Percentiles rank a stretch among this genome's conserved stretches.
These are phyloP conservation scores for Pterulicium gracile DNA, from an alignment of 1,284 basidiomycete genomes.

Conservation along the genomic window DNA sequence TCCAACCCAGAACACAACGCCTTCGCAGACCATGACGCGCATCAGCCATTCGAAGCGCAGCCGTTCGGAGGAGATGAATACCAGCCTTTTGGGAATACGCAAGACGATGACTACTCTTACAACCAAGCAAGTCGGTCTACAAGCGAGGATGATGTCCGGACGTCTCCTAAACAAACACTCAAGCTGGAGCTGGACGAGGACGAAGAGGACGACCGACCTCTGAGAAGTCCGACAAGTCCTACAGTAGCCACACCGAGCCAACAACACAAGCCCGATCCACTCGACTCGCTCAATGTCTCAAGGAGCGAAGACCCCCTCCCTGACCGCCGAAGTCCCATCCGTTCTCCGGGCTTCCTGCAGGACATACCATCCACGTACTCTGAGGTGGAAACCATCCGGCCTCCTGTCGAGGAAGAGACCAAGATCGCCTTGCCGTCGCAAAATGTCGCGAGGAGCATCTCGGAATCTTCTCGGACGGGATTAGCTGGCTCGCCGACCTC, in stretches of 20 bases:
- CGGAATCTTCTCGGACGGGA: not conserved
- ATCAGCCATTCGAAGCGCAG: conserved; percentile 8
- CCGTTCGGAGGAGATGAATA: conserved; percentile 12
- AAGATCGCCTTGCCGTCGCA: not conserved
- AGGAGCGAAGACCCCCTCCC: not conserved
- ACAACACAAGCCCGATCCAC: not conserved
- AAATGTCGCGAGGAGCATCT: not conserved
- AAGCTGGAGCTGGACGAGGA: not conserved
- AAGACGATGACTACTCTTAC: not conserved
- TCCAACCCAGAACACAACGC: conserved; percentile 24
- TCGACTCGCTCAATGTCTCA: not conserved
- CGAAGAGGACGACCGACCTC: too few species aligned
- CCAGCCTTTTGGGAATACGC: not conserved
- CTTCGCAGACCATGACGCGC: conserved; percentile 18
- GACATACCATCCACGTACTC: not conserved
- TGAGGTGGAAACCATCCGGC: not conserved
- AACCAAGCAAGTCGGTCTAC: not conserved
- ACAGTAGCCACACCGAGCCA: not conserved
- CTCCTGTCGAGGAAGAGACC: not conserved
- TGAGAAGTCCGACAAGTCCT: too few species aligned
- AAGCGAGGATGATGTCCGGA: not conserved
- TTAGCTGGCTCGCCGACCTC: not conserved
- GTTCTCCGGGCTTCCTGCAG: not conserved
- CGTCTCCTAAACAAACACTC: not conserved
- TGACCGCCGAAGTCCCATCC: not conserved